These are phyloP conservation scores for Botryotinia narcissicola DNA, from an alignment of 2,329 filamentous ascomycete species.

Conservation along the genomic window DNA sequence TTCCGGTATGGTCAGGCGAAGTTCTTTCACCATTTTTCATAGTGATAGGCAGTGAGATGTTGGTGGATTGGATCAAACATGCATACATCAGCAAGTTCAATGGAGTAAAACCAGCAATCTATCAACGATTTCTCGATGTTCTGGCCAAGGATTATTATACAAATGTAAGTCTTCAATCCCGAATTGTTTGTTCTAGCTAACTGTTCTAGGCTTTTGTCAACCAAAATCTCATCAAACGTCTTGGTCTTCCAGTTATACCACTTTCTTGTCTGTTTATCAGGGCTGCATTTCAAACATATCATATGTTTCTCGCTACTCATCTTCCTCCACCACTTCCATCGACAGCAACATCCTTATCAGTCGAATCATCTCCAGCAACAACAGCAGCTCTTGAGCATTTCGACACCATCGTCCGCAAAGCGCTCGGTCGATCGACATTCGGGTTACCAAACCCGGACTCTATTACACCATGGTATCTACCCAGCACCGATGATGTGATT, in stretches of 20 bases:
- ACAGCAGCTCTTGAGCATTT: constrained; percentile 76
- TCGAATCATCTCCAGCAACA: constrained; percentile 72
- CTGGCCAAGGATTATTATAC: constrained; percentile 98
- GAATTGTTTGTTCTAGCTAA: constrained; percentile 25
- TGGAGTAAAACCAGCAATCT: constrained; percentile 88
- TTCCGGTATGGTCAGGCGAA: constrained; percentile 85
- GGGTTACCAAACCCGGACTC: constrained; percentile 42
- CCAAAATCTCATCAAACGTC: constrained; percentile 82
- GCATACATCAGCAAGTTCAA: constrained; percentile 99
- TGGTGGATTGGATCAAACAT: constrained; percentile 96
- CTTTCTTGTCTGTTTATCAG: constrained; percentile 94
- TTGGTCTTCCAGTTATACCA: constrained; percentile 88
- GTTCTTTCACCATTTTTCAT: constrained; percentile 90
- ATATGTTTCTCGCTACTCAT: constrained; percentile 93
- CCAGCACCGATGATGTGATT: constrained; percentile 65
- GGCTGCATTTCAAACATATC: constrained; percentile 91
- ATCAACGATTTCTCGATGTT: constrained; percentile 86
- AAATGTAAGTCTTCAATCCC: constrained; percentile 56
- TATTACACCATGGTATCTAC: constrained; percentile 38
- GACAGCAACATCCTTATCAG: constrained; percentile 61
- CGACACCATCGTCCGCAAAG: constrained; percentile 72
- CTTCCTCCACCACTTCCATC: constrained; percentile 71
- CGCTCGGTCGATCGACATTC: constrained; percentile 72
- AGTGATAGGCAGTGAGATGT: constrained; percentile 92
- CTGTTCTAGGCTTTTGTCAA: constrained; percentile 73